A percentile compares a stretch with the other conserved stretches of the same genome.
These are phyloP conservation scores for sunflower (Helianthus annuus) DNA, from an alignment of 129 eudicot genomes.

Conservation along the genomic window HanXRQr2.0-SUNRISE NC_035433.2:2744397-2744896, in stretches of 20 bases:
- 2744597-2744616: conserved; percentile 87
- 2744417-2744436: conserved; percentile 54
- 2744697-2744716: conserved; percentile 72
- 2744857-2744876: conserved; percentile 85
- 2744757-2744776: conserved; percentile 54
- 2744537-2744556: conserved; percentile 71
- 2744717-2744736: conserved; percentile 64
- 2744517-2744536: conserved; percentile 65
- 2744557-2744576: conserved; percentile 76
- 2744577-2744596: conserved; percentile 85
- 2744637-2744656: conserved; percentile 68
- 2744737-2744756: conserved; percentile 71
- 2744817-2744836: conserved; percentile 72
- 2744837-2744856: conserved; percentile 98
- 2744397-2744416: conserved; percentile 60
- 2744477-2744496: conserved; percentile 53
- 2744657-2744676: conserved; percentile 81
- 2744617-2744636: conserved; percentile 88
- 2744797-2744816: conserved; percentile 55
- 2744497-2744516: conserved; percentile 66
- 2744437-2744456: conserved; percentile 83
- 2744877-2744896: conserved; percentile 91
- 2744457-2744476: conserved; percentile 60
- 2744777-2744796: conserved; percentile 74
- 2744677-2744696: conserved; percentile 58